Evolutionary conservation across 2,329 filamentous ascomycete genomes (phyloP).

Genomic region (Neoscytalidium dimidiatum): DNA sequence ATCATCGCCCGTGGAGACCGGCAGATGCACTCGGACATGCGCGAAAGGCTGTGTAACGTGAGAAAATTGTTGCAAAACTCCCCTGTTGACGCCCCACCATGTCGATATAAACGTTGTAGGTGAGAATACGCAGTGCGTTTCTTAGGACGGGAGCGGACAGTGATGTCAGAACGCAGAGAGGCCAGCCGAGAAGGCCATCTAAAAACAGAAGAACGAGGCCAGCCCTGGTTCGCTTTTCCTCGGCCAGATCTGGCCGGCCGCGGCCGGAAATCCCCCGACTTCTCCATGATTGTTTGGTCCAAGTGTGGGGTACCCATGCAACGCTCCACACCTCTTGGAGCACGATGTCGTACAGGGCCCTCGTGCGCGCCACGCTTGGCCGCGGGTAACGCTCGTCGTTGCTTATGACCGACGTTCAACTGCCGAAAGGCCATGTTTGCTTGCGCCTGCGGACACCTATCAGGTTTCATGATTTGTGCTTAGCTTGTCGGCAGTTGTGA

Average conservation of each 20-base stretch:
- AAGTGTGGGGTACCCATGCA: constrained; percentile 1
- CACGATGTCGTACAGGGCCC: background rate
- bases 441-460: background rate
- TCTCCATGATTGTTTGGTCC: background rate
- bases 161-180: background rate
- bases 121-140: background rate
- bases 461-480: constrained; percentile 3
- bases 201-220: background rate
- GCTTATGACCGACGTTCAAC: constrained; percentile 16
- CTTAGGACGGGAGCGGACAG: background rate
- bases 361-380: background rate
- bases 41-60: background rate
- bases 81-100: background rate
- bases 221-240: background rate
- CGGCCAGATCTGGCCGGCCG: background rate
- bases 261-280: background rate
- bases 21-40: constrained; percentile 3
- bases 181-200: background rate
- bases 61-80: background rate
- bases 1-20: constrained; percentile 9
- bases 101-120: background rate
- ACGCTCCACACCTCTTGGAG: background rate
- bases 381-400: background rate
- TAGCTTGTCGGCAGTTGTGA: background rate
- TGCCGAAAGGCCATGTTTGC: background rate